These are phyloP conservation scores for Anthostomella pinea DNA, from an alignment of 2,329 filamentous ascomycete species.

Conservation along the genomic window DNA sequence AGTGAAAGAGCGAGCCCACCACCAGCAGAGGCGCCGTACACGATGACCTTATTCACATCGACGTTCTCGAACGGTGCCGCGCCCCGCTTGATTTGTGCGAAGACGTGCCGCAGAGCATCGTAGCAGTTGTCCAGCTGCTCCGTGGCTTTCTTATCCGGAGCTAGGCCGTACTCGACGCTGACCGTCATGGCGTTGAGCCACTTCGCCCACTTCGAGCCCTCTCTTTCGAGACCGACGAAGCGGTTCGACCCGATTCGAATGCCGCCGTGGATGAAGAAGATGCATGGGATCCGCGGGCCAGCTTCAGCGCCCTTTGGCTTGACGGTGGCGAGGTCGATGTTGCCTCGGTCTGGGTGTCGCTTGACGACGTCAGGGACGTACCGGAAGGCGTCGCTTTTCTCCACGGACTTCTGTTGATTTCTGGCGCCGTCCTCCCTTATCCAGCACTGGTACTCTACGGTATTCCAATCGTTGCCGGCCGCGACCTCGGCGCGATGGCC, in stretches of 20 bases:
- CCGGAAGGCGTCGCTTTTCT: too few species aligned
- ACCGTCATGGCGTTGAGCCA: conserved; percentile 13
- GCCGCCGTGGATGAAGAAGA: conserved; percentile 19
- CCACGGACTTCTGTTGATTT: too few species aligned
- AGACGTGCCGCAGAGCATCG: conserved; percentile 17
- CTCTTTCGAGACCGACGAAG: conserved; percentile 10
- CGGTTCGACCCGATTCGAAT: conserved; percentile 14
- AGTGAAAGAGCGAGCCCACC: conserved; percentile 15
- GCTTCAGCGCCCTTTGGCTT: too few species aligned
- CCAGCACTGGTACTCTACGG: too few species aligned
- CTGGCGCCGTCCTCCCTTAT: too few species aligned
- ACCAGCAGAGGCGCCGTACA: conserved; percentile 16
- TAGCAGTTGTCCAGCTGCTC: conserved; percentile 17
- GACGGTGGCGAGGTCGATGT: conserved; percentile 2
- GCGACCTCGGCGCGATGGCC: too few species aligned
- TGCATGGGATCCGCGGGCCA: too few species aligned
- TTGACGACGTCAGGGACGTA: conserved; percentile 9
- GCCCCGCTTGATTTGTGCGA: conserved; percentile 7
- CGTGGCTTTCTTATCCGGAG: conserved; percentile 15
- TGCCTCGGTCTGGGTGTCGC: conserved; percentile 5
- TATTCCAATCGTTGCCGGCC: too few species aligned
- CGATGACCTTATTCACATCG: conserved; percentile 8
- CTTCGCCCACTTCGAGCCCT: conserved; percentile 9
- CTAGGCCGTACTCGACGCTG: conserved; percentile 17
- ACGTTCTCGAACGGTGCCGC: conserved; percentile 7